Evolutionary conservation across 768 basidiomycete genomes (phyloP).

Genomic region (Podaxis sp.): DNA sequence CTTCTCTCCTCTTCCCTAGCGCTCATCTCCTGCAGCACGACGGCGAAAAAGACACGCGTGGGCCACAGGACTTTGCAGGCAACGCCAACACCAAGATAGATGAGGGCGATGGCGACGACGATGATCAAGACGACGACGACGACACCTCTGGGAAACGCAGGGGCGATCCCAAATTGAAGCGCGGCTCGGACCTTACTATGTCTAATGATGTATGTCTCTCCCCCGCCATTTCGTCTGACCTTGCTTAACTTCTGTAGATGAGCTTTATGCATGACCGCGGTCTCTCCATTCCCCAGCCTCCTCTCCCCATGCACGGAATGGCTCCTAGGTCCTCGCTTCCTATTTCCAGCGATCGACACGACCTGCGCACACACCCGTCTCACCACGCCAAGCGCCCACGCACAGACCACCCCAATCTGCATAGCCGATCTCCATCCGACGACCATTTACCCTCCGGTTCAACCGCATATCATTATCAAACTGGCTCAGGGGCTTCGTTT

Average conservation of each 20-base stretch:
- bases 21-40: constrained; percentile 37
- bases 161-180: constrained; percentile 10
- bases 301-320: constrained; percentile 13
- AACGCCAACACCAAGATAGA: constrained; percentile 30
- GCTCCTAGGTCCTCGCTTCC: constrained; percentile 11
- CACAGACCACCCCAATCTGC: constrained; percentile 15
- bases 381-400: constrained; percentile 16
- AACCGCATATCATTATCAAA: constrained; percentile 10
- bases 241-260: background rate
- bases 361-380: constrained; percentile 5
- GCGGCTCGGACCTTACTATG: constrained; percentile 14
- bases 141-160: constrained; percentile 15
- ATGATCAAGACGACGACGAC: constrained; percentile 39
- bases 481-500: constrained; percentile 12
- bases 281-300: constrained; percentile 8
- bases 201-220: constrained; percentile 6
- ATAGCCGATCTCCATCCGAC: constrained; percentile 17
- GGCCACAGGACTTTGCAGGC: constrained; percentile 47
- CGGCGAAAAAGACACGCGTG: constrained; percentile 48
- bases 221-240: background rate
- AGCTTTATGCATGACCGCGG: constrained; percentile 12
- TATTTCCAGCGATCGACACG: constrained; percentile 10
- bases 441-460: constrained; percentile 15
- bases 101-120: constrained; percentile 40
- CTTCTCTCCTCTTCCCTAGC: constrained; percentile 3